Evolutionary conservation across 2,329 filamentous ascomycete genomes (phyloP).

Genomic region (Ilyonectria destructans): DNA sequence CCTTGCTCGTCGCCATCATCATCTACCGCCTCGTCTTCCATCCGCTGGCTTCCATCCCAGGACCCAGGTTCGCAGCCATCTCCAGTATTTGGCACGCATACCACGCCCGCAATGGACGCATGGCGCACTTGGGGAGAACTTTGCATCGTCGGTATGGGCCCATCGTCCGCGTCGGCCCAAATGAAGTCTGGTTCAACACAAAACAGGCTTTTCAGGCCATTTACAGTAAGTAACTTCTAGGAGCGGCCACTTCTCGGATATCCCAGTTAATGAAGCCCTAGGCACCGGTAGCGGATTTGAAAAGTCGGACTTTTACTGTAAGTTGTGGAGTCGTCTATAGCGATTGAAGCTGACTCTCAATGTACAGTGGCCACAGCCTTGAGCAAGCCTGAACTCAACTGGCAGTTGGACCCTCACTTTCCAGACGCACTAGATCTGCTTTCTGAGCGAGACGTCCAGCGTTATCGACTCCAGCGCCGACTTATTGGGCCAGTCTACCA

Average conservation of each 20-base stretch:
- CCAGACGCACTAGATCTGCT: conserved; percentile 67
- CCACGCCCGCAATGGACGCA: conserved; percentile 62
- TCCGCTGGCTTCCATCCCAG: conserved; percentile 62
- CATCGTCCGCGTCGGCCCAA: conserved; percentile 68
- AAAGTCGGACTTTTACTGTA: conserved; percentile 70
- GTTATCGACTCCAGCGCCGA: conserved; percentile 66
- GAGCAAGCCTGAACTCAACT: conserved; percentile 60
- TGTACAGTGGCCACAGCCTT: conserved; percentile 63
- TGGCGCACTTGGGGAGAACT: conserved; percentile 59
- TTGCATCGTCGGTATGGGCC: conserved; percentile 66
- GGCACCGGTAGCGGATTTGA: conserved; percentile 64
- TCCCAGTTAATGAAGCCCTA: conserved; percentile 40
- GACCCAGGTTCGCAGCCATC: conserved; percentile 63
- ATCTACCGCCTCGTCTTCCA: conserved; percentile 62
- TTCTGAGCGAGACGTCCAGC: conserved; percentile 63
- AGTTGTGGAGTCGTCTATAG: conserved; percentile 32
- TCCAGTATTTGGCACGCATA: conserved; percentile 66
- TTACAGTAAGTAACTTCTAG: conserved; percentile 58
- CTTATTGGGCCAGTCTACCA: conserved; percentile 67
- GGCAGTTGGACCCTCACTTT: conserved; percentile 54
- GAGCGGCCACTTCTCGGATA: not conserved
- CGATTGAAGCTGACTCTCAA: not conserved
- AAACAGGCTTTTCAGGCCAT: conserved; percentile 64
- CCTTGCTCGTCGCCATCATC: conserved; percentile 39
- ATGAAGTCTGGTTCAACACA: conserved; percentile 69